phyloP scores from a whole-genome alignment of 192 early-diverging fungal species.

The Entomortierella beljakovae region DNA sequence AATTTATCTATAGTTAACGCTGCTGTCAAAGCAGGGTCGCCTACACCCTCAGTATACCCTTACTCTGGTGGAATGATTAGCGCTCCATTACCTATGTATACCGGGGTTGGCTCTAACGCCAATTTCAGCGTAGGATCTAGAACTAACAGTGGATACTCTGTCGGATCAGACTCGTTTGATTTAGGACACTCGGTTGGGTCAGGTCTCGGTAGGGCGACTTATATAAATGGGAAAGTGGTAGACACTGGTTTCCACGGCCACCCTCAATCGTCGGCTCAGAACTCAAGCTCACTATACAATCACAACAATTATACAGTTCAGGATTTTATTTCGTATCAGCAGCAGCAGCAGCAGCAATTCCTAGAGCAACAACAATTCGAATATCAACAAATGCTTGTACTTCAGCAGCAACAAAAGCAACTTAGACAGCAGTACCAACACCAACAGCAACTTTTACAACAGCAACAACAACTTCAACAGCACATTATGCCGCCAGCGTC shows the following conservation, averaged over 20 bases:
- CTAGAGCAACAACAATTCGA: constrained; percentile 50
- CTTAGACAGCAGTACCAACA: constrained; percentile 28
- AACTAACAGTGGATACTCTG: constrained; percentile 47
- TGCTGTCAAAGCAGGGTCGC: constrained; percentile 39
- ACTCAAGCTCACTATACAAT: constrained; percentile 8
- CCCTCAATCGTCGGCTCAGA: not conserved
- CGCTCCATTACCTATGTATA: constrained; percentile 28
- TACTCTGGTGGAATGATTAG: constrained; percentile 12
- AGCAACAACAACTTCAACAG: constrained; percentile 27
- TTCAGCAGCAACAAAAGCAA: constrained; percentile 51
- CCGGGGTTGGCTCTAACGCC: not conserved
- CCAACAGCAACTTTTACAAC: constrained; percentile 27
- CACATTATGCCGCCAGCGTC: not conserved
- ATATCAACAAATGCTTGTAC: constrained; percentile 49
- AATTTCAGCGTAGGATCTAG: constrained; percentile 8
- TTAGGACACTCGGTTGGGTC: constrained; percentile 22
- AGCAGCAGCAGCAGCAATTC: constrained; percentile 52
- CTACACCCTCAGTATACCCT: constrained; percentile 1
- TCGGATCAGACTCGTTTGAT: constrained; percentile 37
- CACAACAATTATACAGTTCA: constrained; percentile 45
- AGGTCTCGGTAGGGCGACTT: constrained; percentile 40
- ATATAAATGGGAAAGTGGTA: constrained; percentile 41
- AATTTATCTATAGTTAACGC: constrained; percentile 49
- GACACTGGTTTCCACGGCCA: constrained; percentile 34
- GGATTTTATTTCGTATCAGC: constrained; percentile 52